Evolutionary conservation across 2,329 filamentous ascomycete genomes (phyloP), one percentile per base, ranked within the genome.

Genomic region (Pezicula neosporulosa): DNA sequence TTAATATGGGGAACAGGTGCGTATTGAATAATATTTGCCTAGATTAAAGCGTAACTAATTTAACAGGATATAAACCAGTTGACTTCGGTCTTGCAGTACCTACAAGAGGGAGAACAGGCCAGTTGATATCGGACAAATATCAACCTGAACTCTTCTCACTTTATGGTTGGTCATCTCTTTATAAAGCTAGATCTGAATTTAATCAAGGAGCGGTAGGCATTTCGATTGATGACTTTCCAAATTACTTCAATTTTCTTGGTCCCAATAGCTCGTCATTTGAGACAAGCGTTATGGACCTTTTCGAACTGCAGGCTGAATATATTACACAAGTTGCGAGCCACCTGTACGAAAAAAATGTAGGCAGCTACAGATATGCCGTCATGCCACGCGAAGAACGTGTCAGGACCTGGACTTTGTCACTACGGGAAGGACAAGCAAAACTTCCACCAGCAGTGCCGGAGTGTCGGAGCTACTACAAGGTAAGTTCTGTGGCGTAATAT

Each of bases 1-100:
- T 49, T 66, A n/a, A 53, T 65, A 36, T 66, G 62, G 36, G 64
- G 62, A 1, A 68, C 66, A 0, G 68, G 68, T 38, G 16, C 13
- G 36, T 38, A 38, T 24, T 24, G 7, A 15, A 15, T 38, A 38
- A 38, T 15, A 5, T 38, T 15, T 12, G 16, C 36, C 9, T 8
- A 38, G 36, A 16, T 16, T 3, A 38, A 38, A 5, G 9, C 36
- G 12, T 38, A 15, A 38, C 13, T 16, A 15, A 15, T 15, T 38
- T 8, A 38, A 3, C 36, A 38, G 36, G 36, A 1, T 38, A 38
- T 9, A 38, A 38, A 15, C 36, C 36, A 8, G 36, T 38, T 38
- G 36, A 38, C 16, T 38, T 38, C 6, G 36, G 36, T 15, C 36
- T 38, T 16, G 9, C 43, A 6, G 24, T 30, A 30, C 43, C 28